phyloP scores from a whole-genome alignment of 768 basidiomycete species.

The Mycena alexandri region DNA sequence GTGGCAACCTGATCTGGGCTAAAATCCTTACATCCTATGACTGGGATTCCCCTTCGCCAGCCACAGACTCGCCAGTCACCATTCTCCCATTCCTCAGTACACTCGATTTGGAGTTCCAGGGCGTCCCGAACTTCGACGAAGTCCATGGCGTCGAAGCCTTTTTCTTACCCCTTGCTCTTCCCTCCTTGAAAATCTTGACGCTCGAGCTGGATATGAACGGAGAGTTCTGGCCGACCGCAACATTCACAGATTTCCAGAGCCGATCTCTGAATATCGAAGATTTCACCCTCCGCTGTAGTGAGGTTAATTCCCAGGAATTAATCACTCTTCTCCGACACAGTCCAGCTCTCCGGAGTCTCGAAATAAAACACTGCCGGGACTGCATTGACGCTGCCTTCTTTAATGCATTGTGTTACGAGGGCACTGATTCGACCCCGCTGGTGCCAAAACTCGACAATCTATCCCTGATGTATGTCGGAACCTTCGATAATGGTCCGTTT shows the following conservation, averaged over 20 bases:
- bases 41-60: not conserved
- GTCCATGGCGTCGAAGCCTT: conserved; percentile 6
- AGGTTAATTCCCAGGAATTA: not conserved
- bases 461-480: not conserved
- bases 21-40: not conserved
- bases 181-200: conserved; percentile 9
- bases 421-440: not conserved
- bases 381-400: conserved; percentile 7
- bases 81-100: not conserved
- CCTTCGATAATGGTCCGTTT: not conserved
- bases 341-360: conserved; percentile 5
- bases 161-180: conserved; percentile 8
- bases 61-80: not conserved
- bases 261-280: conserved; percentile 19
- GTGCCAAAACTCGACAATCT: conserved; percentile 8
- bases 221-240: not conserved
- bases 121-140: not conserved
- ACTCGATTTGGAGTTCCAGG: not conserved
- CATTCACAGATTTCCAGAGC: conserved; percentile 4
- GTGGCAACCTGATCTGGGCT: conserved; percentile 9
- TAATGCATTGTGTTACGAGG: conserved; percentile 1
- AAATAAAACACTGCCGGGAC: not conserved
- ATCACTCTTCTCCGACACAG: conserved; percentile 1
- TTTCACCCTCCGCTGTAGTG: not conserved
- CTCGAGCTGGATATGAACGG: not conserved